Conservation (phyloP, 2,329 filamentous ascomycete genomes). For the Aureobasidium sp. region DNA sequence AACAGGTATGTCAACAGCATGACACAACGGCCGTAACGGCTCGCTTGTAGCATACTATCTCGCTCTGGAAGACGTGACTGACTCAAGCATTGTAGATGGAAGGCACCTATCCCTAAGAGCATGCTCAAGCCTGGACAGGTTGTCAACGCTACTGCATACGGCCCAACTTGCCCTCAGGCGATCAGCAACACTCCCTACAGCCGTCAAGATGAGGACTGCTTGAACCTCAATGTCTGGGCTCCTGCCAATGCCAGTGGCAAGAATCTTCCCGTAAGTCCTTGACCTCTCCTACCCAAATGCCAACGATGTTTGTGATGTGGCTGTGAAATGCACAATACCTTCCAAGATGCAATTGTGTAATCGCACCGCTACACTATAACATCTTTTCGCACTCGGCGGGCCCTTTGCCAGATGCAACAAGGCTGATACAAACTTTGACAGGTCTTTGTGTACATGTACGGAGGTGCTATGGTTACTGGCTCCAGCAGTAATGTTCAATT, state of each 20-base stretch:
- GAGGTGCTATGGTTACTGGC: conserved; percentile 15
- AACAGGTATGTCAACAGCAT: conserved; percentile 26
- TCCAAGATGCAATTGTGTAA: no score
- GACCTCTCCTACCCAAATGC: no score
- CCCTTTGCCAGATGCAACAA: neutral
- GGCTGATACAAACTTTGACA: neutral
- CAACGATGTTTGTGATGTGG: no score
- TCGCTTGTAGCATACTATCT: neutral
- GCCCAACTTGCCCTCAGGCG: conserved; percentile 20
- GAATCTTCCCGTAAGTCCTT: neutral
- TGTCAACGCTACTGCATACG: conserved; percentile 4
- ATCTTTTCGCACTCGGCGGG: no score
- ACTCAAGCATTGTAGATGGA: conserved; percentile 22
- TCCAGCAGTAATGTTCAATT: conserved; percentile 21
- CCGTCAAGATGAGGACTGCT: conserved; percentile 14
- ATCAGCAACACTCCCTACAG: conserved; percentile 21
- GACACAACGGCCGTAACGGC: neutral
- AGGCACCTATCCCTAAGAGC: conserved; percentile 21
- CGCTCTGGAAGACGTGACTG: neutral
- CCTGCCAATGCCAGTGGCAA: neutral
- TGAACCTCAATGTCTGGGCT: conserved; percentile 15
- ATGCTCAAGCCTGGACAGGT: neutral
- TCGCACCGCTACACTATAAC: no score
- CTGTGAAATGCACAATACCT: no score
- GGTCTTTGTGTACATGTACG: conserved; percentile 15